phyloP scores from a whole-genome alignment of 2,329 filamentous ascomycete genomes.

The Microthyrium microscopicum region DNA sequence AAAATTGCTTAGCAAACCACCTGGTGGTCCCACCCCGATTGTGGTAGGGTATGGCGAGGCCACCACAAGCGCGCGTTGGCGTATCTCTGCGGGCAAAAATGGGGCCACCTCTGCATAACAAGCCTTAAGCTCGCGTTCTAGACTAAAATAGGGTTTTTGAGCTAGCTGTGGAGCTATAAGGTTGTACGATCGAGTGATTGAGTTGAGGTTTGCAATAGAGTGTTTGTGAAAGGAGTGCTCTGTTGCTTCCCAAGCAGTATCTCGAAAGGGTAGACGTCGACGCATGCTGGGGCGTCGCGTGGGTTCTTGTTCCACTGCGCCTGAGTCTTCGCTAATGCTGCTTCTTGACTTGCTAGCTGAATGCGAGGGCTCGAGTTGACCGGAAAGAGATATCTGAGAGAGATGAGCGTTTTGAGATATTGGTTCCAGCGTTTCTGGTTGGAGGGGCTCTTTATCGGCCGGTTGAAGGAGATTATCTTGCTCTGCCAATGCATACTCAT shows the following conservation, averaged over 20 bases:
- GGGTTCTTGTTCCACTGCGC: slow-evolving; percentile 15
- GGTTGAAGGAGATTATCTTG: slow-evolving; percentile 46
- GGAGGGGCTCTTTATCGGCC: slow-evolving; percentile 20
- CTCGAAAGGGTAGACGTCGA: slow-evolving; percentile 48
- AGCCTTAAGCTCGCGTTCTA: slow-evolving; percentile 62
- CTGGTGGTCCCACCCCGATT: slow-evolving; percentile 27
- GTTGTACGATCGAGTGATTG: slow-evolving; percentile 74
- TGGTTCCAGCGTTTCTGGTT: slow-evolving; percentile 28
- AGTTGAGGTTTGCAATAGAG: slow-evolving; percentile 62
- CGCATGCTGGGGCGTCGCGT: slow-evolving; percentile 9
- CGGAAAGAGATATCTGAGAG: slow-evolving; percentile 29
- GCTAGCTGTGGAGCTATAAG: slow-evolving; percentile 84
- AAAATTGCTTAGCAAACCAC: slow-evolving; percentile 47
- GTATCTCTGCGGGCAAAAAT: slow-evolving; percentile 53
- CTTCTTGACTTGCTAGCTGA: slow-evolving; percentile 22
- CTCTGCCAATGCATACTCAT: slow-evolving; percentile 63
- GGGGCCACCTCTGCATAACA: slow-evolving; percentile 84
- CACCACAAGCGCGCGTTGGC: slow-evolving; percentile 53
- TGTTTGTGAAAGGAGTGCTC: slow-evolving; percentile 63
- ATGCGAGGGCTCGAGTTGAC: slow-evolving; percentile 20
- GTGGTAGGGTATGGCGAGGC: slow-evolving; percentile 24
- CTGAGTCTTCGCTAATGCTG: slow-evolving; percentile 13
- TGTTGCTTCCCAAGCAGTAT: slow-evolving; percentile 55
- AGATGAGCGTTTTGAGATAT: slow-evolving; percentile 29
- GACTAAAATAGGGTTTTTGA: slow-evolving; percentile 78